These are phyloP conservation scores for Globisporangium barbulae DNA, from an alignment of 352 stramenopile genomes.

Conservation along the genomic window DNA sequence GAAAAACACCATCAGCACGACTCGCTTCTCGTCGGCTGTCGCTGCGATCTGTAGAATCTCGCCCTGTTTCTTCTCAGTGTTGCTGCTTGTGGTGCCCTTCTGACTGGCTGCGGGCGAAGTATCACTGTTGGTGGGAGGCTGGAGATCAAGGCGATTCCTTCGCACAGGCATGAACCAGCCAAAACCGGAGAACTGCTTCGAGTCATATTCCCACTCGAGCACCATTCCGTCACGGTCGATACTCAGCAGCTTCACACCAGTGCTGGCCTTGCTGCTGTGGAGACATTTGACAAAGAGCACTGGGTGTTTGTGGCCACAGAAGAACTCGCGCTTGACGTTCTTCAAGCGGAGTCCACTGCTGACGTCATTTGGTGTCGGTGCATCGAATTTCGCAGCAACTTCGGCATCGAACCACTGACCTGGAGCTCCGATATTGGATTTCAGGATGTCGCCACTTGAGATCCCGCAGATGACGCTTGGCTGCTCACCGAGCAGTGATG, in stretches of 20 bases:
- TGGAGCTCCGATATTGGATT: slow-evolving; percentile 22
- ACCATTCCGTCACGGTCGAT: slow-evolving; percentile 35
- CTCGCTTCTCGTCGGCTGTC: slow-evolving; percentile 25
- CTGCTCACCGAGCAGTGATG: slow-evolving; percentile 18
- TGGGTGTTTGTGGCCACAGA: slow-evolving; percentile 28
- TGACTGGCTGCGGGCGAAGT: not conserved
- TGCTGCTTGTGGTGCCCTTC: not conserved
- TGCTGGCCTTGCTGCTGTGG: not conserved
- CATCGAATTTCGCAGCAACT: slow-evolving; percentile 35
- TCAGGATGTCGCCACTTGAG: slow-evolving; percentile 32
- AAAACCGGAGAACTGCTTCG: slow-evolving; percentile 33
- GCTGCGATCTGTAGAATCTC: slow-evolving; percentile 45
- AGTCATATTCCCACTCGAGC: slow-evolving; percentile 39
- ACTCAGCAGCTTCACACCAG: slow-evolving; percentile 27
- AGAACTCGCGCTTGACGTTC: slow-evolving; percentile 33
- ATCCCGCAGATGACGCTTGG: slow-evolving; percentile 26
- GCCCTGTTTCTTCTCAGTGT: slow-evolving; percentile 5
- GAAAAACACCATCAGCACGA: slow-evolving; percentile 47
- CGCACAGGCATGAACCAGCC: slow-evolving; percentile 38
- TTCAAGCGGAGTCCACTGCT: slow-evolving; percentile 8
- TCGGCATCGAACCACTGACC: not conserved
- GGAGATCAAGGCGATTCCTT: slow-evolving; percentile 27
- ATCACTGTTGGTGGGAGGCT: not conserved
- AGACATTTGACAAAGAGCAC: slow-evolving; percentile 38
- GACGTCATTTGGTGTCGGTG: slow-evolving; percentile 10